Percentiles rank a stretch among this genome's conserved stretches.
Evolutionary conservation across 257 asterid genomes (phyloP).

Genomic region (Petunia axillaris): DNA sequence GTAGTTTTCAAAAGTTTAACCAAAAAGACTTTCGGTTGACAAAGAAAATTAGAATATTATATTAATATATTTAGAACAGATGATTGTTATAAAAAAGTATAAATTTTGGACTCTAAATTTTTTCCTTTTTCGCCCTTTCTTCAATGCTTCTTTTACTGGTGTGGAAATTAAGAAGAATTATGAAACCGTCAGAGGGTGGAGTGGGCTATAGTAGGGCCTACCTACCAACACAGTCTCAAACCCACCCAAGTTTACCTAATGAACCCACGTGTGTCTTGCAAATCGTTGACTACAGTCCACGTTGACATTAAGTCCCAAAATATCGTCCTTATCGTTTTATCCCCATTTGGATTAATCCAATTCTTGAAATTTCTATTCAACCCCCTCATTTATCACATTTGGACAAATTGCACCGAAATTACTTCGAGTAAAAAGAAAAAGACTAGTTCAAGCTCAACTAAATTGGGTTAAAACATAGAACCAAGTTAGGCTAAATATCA

Average conservation of each 20-base stretch:
- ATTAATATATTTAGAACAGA: too few relatives aligned
- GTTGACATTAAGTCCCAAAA: background rate
- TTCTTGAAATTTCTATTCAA: background rate
- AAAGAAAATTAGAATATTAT: too few relatives aligned
- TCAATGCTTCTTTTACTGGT: background rate
- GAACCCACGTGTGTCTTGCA: constrained; percentile 26
- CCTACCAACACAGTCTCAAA: background rate
- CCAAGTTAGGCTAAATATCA: background rate
- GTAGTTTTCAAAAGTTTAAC: too few relatives aligned
- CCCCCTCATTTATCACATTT: background rate
- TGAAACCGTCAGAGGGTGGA: background rate
- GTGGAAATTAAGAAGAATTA: too few relatives aligned
- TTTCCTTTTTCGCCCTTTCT: too few relatives aligned
- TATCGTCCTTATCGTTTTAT: constrained; percentile 3
- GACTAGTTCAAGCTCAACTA: constrained; percentile 1
- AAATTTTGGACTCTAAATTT: too few relatives aligned
- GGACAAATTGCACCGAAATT: background rate
- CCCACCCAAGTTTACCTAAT: constrained; percentile 28
- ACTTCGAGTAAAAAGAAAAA: background rate
- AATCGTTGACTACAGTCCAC: constrained; percentile 22
- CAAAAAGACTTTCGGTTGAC: too few relatives aligned
- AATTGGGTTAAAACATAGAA: constrained; percentile 15
- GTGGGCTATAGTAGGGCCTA: background rate
- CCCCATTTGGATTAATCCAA: constrained; percentile 2
- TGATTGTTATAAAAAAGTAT: too few relatives aligned